These are phyloP conservation scores for Abortiporus biennis DNA, from an alignment of 1,284 basidiomycete genomes.

Conservation along the genomic window DNA sequence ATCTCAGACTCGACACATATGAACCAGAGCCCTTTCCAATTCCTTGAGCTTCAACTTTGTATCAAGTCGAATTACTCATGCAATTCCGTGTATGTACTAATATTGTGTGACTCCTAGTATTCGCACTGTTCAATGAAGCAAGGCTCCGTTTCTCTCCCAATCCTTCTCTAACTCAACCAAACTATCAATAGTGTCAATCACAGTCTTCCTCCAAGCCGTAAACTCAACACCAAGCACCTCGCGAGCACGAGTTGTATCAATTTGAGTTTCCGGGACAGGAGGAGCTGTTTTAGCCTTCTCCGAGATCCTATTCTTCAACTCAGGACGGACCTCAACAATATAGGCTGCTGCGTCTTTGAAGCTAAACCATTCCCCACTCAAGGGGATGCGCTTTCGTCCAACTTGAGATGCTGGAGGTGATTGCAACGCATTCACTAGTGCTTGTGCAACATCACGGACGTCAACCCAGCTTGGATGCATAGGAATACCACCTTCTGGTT, in stretches of 20 bases:
- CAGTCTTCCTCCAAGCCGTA: constrained; percentile 14
- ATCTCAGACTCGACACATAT: too few species aligned
- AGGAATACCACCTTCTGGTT: constrained; percentile 3
- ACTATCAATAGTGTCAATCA: constrained; percentile 15
- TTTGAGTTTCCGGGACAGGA: constrained; percentile 4
- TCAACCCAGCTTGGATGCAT: constrained; percentile 12
- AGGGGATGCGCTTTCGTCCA: constrained; percentile 18
- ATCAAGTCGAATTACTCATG: too few species aligned
- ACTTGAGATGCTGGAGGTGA: constrained; percentile 12
- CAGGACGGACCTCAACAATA: constrained; percentile 15
- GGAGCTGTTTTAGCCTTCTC: constrained; percentile 7
- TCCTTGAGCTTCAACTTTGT: too few species aligned
- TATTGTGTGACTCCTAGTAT: too few species aligned
- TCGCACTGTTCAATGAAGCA: too few species aligned
- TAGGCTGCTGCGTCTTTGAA: constrained; percentile 16
- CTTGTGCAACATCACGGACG: constrained; percentile 22
- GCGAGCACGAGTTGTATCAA: constrained; percentile 14
- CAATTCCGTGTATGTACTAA: too few species aligned
- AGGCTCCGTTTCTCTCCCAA: constrained; percentile 10
- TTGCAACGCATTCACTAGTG: constrained; percentile 15
- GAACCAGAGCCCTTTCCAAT: too few species aligned
- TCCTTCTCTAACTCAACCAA: constrained; percentile 5
- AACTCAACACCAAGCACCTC: constrained; percentile 19
- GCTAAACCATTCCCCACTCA: constrained; percentile 15
- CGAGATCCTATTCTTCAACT: constrained; percentile 16